A percentile compares a stretch with the other conserved stretches of the same genome.
These are phyloP conservation scores for Cercospora citrullina DNA, from an alignment of 2,329 filamentous ascomycete species.

Conservation along the genomic window DNA sequence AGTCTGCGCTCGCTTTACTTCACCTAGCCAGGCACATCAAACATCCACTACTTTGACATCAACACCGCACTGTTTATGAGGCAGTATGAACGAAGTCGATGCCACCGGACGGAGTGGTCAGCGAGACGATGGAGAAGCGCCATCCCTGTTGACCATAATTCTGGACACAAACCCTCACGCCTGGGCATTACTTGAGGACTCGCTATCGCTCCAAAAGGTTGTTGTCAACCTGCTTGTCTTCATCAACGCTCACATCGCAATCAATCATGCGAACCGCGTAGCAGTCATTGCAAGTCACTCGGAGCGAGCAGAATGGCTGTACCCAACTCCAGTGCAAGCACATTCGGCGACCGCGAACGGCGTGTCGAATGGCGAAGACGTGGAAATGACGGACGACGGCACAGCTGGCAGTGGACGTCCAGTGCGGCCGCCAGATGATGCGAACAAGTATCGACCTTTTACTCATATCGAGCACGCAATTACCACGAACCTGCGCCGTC, in stretches of 20 bases:
- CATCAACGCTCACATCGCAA: conserved; percentile 92
- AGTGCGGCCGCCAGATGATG: conserved; percentile 46
- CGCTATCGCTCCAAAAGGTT: conserved; percentile 77
- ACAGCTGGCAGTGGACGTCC: conserved; percentile 25
- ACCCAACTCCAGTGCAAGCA: conserved; percentile 58
- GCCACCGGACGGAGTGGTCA: conserved; percentile 50
- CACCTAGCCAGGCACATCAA: background rate
- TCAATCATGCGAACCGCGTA: conserved; percentile 90
- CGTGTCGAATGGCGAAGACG: conserved; percentile 38
- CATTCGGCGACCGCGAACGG: conserved; percentile 27
- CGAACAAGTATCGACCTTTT: conserved; percentile 94
- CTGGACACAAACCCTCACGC: conserved; percentile 96
- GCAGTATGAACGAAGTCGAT: conserved; percentile 64
- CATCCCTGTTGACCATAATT: conserved; percentile 85
- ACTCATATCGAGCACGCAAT: conserved; percentile 81
- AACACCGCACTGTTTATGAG: background rate
- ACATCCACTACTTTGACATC: background rate
- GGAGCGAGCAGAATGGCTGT: conserved; percentile 84
- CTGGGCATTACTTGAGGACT: conserved; percentile 75
- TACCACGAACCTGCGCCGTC: conserved; percentile 68
- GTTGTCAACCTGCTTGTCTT: conserved; percentile 91
- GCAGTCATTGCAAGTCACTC: conserved; percentile 88
- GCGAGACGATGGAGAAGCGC: conserved; percentile 48
- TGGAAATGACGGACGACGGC: conserved; percentile 32
- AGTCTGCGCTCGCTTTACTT: background rate